phyloP scores from a whole-genome alignment of 352 stramenopile genomes.

The Thraustotheca clavata region DNA sequence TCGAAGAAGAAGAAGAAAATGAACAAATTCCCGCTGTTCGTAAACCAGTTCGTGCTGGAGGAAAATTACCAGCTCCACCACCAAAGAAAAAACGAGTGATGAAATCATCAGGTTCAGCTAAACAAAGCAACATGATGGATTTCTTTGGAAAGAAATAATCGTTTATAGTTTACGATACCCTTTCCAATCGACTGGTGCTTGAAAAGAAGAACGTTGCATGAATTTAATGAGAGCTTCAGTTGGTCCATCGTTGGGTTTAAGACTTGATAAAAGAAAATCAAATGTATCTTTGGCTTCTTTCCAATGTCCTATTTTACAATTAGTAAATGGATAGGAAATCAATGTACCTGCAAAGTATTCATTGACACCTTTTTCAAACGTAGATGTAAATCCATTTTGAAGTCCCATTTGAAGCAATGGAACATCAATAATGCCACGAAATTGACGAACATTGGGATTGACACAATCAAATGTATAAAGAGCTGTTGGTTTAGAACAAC shows the following conservation, averaged over 20 bases:
- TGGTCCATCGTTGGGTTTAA: conserved; percentile 48
- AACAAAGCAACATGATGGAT: conserved; percentile 20
- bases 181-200: conserved; percentile 41
- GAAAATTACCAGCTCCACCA: conserved; percentile 10
- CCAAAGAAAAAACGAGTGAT: conserved; percentile 17
- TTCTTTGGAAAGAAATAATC: conserved; percentile 20
- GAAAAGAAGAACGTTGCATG: conserved; percentile 36
- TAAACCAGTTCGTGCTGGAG: neutral
- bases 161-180: conserved; percentile 40
- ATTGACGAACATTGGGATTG: conserved; percentile 20
- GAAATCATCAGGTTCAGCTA: conserved; percentile 10
- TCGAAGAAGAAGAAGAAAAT: conserved; percentile 26
- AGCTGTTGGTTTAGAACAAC: conserved; percentile 44
- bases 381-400: conserved; percentile 36
- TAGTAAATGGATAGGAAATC: neutral
- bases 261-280: conserved; percentile 50
- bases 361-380: conserved; percentile 49
- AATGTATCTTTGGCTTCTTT: conserved; percentile 34
- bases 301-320: conserved; percentile 45
- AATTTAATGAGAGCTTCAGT: conserved; percentile 47
- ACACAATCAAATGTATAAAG: conserved; percentile 44
- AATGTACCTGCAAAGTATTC: conserved; percentile 41
- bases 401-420: conserved; percentile 23
- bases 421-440: conserved; percentile 4
- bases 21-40: neutral